Evolutionary conservation across 2,329 filamentous ascomycete genomes (phyloP).

Genomic region (Orbilia ellipsospora): DNA sequence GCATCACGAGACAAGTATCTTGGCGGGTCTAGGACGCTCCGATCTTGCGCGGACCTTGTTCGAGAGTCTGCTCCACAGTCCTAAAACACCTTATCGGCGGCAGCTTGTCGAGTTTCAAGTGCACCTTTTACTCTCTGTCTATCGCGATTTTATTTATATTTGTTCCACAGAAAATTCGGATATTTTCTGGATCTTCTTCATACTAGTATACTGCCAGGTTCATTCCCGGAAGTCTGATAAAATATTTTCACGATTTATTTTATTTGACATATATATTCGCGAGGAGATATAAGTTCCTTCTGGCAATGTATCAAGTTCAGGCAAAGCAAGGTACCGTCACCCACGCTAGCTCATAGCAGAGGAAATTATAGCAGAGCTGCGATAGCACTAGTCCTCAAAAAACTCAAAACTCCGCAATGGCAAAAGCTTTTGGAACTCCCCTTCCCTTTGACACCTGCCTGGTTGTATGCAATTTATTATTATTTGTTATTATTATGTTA

Average conservation of each 20-base stretch:
- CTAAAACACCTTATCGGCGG: slow-evolving; percentile 31
- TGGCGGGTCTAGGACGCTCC: slow-evolving; percentile 17
- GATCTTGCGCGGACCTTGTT: slow-evolving; percentile 18
- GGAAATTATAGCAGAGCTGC: slow-evolving; percentile 51
- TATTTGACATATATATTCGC: not conserved
- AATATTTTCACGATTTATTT: not conserved
- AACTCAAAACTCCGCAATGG: not conserved
- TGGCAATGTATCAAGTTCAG: slow-evolving; percentile 28
- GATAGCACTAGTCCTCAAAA: slow-evolving; percentile 3
- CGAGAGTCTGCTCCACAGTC: slow-evolving; percentile 16
- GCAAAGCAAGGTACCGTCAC: slow-evolving; percentile 34
- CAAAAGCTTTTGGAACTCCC: not conserved
- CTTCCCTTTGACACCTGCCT: slow-evolving; percentile 39
- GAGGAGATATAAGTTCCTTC: slow-evolving; percentile 12
- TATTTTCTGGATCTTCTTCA: not conserved
- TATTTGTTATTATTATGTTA: slow-evolving; percentile 19
- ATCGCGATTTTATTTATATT: not conserved
- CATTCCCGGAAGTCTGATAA: not conserved
- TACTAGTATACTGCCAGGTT: not conserved
- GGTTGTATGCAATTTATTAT: slow-evolving; percentile 15
- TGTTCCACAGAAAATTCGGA: slow-evolving; percentile 15
- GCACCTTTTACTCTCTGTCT: slow-evolving; percentile 7
- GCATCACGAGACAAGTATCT: slow-evolving; percentile 9
- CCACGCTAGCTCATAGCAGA: slow-evolving; percentile 33
- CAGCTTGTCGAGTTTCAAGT: slow-evolving; percentile 40